These are phyloP conservation scores for Fusarium piperis DNA, from an alignment of 2,329 filamentous ascomycete species.

Conservation along the genomic window DNA sequence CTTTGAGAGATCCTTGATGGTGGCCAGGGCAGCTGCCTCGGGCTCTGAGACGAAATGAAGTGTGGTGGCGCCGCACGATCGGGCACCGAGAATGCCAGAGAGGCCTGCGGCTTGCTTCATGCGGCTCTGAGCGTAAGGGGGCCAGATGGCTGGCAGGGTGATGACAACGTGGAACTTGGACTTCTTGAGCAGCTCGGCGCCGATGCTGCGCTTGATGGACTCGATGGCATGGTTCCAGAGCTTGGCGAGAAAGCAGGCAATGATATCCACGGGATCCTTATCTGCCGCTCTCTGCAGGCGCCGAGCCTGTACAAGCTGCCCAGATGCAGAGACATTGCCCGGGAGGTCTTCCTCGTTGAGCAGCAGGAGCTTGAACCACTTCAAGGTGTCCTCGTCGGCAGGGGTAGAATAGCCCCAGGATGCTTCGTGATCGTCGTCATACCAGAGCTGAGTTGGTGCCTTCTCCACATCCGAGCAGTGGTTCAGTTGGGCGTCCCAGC, in stretches of 20 bases:
- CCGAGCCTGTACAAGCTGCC: slow-evolving; percentile 28
- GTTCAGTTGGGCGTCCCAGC: slow-evolving; percentile 39
- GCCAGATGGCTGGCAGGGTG: slow-evolving; percentile 59
- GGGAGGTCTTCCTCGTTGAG: slow-evolving; percentile 46
- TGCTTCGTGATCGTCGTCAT: rapidly evolving
- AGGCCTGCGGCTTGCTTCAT: slow-evolving; percentile 49
- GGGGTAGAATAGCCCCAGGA: slow-evolving; percentile 49
- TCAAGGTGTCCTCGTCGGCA: slow-evolving; percentile 27
- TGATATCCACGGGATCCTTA: slow-evolving; percentile 42
- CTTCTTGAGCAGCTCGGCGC: slow-evolving; percentile 11
- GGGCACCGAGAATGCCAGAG: slow-evolving; percentile 48
- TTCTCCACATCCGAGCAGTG: slow-evolving; percentile 47
- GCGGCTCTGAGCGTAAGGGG: slow-evolving; percentile 45
- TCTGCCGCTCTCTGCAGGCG: background rate
- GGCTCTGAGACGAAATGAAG: slow-evolving; percentile 54
- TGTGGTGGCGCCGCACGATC: slow-evolving; percentile 42
- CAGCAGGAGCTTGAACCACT: slow-evolving; percentile 56
- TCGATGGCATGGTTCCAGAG: slow-evolving; percentile 47
- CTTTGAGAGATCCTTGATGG: slow-evolving; percentile 42
- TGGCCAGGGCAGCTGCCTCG: slow-evolving; percentile 56
- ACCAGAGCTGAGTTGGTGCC: slow-evolving; percentile 42
- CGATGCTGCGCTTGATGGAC: slow-evolving; percentile 38
- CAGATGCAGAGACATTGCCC: slow-evolving; percentile 26
- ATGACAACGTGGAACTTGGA: slow-evolving; percentile 50
- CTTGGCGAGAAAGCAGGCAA: slow-evolving; percentile 44